Conservation (phyloP, 306 rosid species). For the Citrullus mucosospermus region DNA sequence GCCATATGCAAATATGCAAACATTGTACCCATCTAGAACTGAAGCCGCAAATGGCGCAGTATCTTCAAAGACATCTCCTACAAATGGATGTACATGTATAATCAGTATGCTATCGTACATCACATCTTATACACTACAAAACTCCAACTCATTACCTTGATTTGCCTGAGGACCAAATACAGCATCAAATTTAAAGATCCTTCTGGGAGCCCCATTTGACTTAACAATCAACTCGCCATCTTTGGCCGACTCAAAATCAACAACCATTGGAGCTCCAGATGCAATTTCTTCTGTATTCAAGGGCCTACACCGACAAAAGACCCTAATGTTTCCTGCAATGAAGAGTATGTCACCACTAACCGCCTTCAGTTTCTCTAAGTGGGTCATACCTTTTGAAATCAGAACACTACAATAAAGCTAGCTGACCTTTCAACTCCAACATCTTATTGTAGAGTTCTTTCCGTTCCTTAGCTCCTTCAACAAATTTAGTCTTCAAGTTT, state of each 20-base stretch:
- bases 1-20: slow-evolving; percentile 90
- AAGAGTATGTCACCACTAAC: slow-evolving; percentile 18
- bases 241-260: slow-evolving; percentile 78
- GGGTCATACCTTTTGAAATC: slow-evolving; percentile 6
- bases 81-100: slow-evolving; percentile 9
- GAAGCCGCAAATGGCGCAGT: slow-evolving; percentile 75
- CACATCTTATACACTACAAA: neutral
- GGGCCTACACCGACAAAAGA: slow-evolving; percentile 94
- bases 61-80: slow-evolving; percentile 74
- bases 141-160: slow-evolving; percentile 45
- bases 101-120: neutral
- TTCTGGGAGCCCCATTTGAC: slow-evolving; percentile 69
- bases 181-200: slow-evolving; percentile 69
- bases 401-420: slow-evolving; percentile 5
- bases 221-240: slow-evolving; percentile 71
- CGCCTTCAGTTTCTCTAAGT: neutral
- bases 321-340: slow-evolving; percentile 82
- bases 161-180: slow-evolving; percentile 74
- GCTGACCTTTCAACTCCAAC: slow-evolving; percentile 82
- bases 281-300: slow-evolving; percentile 53
- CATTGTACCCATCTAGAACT: slow-evolving; percentile 88
- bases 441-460: slow-evolving; percentile 86
- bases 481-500: slow-evolving; percentile 57
- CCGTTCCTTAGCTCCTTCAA: slow-evolving; percentile 59
- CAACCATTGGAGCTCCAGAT: slow-evolving; percentile 55